These are phyloP conservation scores for Tetrapyrgos nigripes DNA, from an alignment of 1,284 basidiomycete genomes.

Conservation along the genomic window DNA sequence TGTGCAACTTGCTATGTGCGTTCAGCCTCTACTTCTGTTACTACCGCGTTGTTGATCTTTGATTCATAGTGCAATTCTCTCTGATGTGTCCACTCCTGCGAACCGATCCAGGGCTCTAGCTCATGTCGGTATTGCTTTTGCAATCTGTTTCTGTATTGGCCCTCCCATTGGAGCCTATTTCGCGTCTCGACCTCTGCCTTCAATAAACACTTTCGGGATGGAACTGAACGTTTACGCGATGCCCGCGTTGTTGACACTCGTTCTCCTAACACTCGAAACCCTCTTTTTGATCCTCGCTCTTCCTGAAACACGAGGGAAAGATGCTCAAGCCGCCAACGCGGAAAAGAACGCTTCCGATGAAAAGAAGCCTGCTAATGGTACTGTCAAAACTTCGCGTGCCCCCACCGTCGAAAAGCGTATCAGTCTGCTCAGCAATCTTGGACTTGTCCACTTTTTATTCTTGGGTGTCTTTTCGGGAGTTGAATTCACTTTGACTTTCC, in stretches of 20 bases:
- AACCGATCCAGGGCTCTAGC: slow-evolving; percentile 87
- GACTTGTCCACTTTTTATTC: slow-evolving; percentile 81
- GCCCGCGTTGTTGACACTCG: slow-evolving; percentile 80
- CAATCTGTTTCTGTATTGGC: slow-evolving; percentile 89
- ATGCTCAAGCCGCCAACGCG: slow-evolving; percentile 26
- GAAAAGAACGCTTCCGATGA: slow-evolving; percentile 30
- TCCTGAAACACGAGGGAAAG: slow-evolving; percentile 75
- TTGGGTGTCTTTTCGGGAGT: slow-evolving; percentile 89
- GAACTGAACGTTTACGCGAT: slow-evolving; percentile 86
- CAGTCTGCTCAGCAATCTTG: slow-evolving; percentile 57
- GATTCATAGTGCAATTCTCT: slow-evolving; percentile 78
- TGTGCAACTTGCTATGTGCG: slow-evolving; percentile 82
- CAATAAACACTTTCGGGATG: slow-evolving; percentile 61
- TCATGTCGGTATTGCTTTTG: slow-evolving; percentile 92
- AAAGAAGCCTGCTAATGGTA: slow-evolving; percentile 23
- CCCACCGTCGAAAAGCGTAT: slow-evolving; percentile 58
- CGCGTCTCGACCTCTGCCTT: slow-evolving; percentile 72
- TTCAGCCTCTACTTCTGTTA: slow-evolving; percentile 17
- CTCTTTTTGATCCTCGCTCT: slow-evolving; percentile 75
- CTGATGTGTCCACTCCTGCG: slow-evolving; percentile 81
- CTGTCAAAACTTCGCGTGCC: slow-evolving; percentile 27
- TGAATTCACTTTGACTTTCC: slow-evolving; percentile 91
- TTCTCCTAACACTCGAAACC: slow-evolving; percentile 75
- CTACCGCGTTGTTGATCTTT: background rate
- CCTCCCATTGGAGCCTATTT: slow-evolving; percentile 87